Percentiles rank a stretch among this genome's conserved stretches.
phyloP scores from a whole-genome alignment of 129 eudicot genomes.

The Apium graveolens region DNA sequence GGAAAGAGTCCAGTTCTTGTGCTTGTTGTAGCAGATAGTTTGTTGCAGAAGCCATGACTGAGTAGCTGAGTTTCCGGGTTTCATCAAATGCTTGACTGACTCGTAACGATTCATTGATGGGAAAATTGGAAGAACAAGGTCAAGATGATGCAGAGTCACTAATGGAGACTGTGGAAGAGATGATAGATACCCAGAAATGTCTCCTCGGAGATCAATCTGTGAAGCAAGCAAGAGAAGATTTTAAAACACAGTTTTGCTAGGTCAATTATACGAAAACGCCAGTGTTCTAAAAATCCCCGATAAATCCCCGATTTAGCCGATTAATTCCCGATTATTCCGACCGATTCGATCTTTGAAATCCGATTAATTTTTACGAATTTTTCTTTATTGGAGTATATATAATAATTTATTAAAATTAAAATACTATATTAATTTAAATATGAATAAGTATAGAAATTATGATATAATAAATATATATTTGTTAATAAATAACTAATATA shows the following conservation, averaged over 20 bases:
- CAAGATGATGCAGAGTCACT: conserved; percentile 27
- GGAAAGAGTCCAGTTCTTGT: conserved; percentile 22
- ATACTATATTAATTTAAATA: no score
- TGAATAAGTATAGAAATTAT: no score
- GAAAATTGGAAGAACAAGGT: conserved; percentile 19
- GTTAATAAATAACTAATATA: no score
- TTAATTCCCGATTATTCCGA: no score
- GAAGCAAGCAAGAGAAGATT: background rate
- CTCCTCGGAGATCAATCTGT: conserved; percentile 33
- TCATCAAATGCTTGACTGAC: conserved; percentile 25
- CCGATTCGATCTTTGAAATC: no score
- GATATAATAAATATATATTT: no score
- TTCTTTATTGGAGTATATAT: no score
- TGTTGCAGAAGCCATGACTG: conserved; percentile 29
- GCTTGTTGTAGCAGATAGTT: conserved; percentile 23
- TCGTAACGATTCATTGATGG: conserved; percentile 23
- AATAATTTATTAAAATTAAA: no score
- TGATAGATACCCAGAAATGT: conserved; percentile 34
- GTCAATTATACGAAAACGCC: no score
- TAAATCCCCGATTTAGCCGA: no score
- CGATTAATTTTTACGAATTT: no score
- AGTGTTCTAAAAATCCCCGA: no score
- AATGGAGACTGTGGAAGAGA: conserved; percentile 33
- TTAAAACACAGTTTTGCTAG: background rate
- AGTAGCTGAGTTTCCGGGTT: conserved; percentile 18